Base-by-base conservation (phyloP, 2,329 filamentous ascomycete genomes). In the Penicillium thymicola region DNA sequence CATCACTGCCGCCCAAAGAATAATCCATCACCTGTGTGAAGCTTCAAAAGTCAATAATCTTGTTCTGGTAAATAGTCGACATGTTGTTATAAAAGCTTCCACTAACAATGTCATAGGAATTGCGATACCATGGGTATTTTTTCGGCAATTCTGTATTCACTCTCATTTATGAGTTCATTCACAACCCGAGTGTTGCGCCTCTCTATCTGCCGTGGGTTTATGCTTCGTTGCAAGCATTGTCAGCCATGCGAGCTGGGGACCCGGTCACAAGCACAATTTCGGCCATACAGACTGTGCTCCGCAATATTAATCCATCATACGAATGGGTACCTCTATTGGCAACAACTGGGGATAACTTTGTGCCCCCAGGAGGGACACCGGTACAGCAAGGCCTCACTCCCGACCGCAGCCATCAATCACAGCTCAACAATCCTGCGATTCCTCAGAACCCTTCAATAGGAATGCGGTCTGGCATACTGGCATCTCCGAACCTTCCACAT, bases 51-150 rank as follows among this genome's bases (percentile, higher is more conserved):
- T 68, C 2, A 79, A 78, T 47, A 69, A 72, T 10, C 61, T 76
- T 11, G 75, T 76, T 28, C 66, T 68, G 62, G 76, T 78, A 71
- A 25, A 25, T 32, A 25, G 4, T 16, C 6, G 27, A 16, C 18
- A 18, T 41, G 5, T 18, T 21, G 23, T 10, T 23, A 23, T n/a
- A 0, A 13, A 30, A 11, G 23, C 6, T 2, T 42, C 14, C 27
- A 3, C 16, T 47, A 14, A 44, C n/a, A 11, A 6, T 18, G 2
- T 23, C 9, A 6, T 23, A 79, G 77, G 72, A 77, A 66, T 64
- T 78, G 4, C 76, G 75, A 36, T 79, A 79, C 27, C 76, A 79
- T 27, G 74, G 69, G 5, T 79, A 76, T 46, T 79, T 79, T 47
- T 64, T 79, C 10, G 70, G 74, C 34, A 77, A 75, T 30, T 74